These are phyloP conservation scores for Corchorus olitorius DNA, from an alignment of 345 rosid genomes.

Conservation along the genomic window DNA sequence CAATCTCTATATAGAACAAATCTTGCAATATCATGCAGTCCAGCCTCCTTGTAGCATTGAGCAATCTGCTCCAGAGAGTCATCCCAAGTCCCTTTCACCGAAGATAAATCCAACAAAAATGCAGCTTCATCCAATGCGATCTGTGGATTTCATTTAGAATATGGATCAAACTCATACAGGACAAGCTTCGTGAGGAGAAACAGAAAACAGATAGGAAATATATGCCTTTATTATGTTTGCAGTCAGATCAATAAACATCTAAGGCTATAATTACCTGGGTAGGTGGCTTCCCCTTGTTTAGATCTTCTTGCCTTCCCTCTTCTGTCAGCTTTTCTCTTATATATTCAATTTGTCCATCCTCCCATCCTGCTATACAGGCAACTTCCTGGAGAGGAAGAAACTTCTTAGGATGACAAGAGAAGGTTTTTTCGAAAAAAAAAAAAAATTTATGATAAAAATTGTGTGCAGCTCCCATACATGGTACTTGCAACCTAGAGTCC, in stretches of 20 bases:
- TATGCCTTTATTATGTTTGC: not conserved
- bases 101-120: constrained; percentile 77
- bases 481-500: constrained; percentile 86
- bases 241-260: constrained; percentile 5
- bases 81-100: constrained; percentile 85
- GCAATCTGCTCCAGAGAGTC: constrained; percentile 55
- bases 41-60: constrained; percentile 72
- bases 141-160: constrained; percentile 32
- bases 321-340: constrained; percentile 66
- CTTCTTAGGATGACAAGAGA: not conserved
- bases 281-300: constrained; percentile 65
- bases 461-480: constrained; percentile 39
- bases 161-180: constrained; percentile 8
- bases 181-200: not conserved
- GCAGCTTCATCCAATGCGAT: constrained; percentile 72
- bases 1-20: constrained; percentile 60
- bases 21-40: constrained; percentile 59
- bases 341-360: constrained; percentile 75
- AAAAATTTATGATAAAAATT: not conserved
- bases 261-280: constrained; percentile 51
- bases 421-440: not conserved
- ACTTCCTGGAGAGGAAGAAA: not conserved
- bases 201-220: not conserved
- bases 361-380: constrained; percentile 70
- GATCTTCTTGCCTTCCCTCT: constrained; percentile 66